Base-by-base conservation (phyloP, 2,329 filamentous ascomycete species). In the Ophiostoma australiae region DNA sequence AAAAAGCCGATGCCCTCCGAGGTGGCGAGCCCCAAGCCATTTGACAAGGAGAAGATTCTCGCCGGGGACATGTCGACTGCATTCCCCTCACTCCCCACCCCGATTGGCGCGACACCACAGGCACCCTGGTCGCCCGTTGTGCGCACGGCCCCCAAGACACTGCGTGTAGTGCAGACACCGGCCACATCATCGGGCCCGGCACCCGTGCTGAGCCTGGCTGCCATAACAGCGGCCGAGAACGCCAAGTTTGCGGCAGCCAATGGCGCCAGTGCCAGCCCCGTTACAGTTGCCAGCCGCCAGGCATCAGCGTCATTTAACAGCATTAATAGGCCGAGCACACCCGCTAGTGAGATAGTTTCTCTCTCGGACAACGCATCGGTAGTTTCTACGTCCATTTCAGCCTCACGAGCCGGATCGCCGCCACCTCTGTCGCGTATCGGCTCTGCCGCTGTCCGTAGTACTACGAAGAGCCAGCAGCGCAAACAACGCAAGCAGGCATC, bases 281-380 rank as follows among this genome's bases (percentile, higher is more conserved):
- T 44, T 6, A 37, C 67, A 20, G 39, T 70, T 1, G 63, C 68
- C 63, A 69, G 63, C 55, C 69, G 68, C 13, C 72, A 72, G 41
- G 48, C 72, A 5, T 37, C 69, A 13, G 48, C 23, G n/a, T 76
- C 67, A 76, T 48, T 52, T 4, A 78, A 31, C 27, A 3, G 27
- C 27, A 31, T 37, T 69, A 73, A 76, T 63, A 83, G 86, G 7
- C 90, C 91, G n/a, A 88, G 88, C 37, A 93, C 91, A 0, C 91
- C 91, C 0, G 86, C 82, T 1, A 93, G 90, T 76, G 91, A 94
- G 76, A 83, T 88, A 71, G 84, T 92, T 41, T 93, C 90, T n/a
- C 84, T 92, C 48, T 93, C 90, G n/a, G 91, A 94, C 77, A 92
- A 86, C 70, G 88, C 91, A 13, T 93, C 90, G 0, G 82, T 93